Evolutionary conservation across 768 basidiomycete species (phyloP), one percentile per base, ranked within the genome.

Genomic region (Lactarius evosmus): DNA sequence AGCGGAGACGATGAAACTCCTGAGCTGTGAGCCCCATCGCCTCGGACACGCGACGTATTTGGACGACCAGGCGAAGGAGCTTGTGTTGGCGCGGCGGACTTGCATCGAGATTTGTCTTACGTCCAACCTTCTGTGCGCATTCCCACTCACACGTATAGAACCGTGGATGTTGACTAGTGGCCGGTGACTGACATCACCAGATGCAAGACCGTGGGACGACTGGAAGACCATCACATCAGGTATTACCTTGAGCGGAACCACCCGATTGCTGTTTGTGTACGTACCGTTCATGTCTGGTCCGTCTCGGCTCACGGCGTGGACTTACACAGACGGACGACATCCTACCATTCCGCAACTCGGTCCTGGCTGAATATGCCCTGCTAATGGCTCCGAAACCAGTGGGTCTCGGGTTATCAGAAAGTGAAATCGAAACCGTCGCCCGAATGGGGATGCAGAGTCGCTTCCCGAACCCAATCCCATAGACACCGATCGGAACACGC

Each of bases 41-140:
- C 76, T 94, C 0, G 89, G 92, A 0, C 92, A 94, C 65, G 92
- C 89, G 3, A 93, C 92, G 0, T 93, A 89, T 74, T 79, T 95
- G 27, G 77, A 85, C 62, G 81, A 83, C 2, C 82, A 83, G 52
- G 83, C 84, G 0, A 81, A 83, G 64, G 73, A 76, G 1, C 71
- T 85, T 44, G 88, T 91, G 8, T 74, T 82, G 58, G 70, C 77
- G 29, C 80, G 83, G 40, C 82, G 82, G 49, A 81, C 78, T 25
- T 84, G 84, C 70, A 82, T 93, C 44, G 92, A 94, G 74, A 86
- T 94, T 49, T 94, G 92, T 71, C 79, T 94, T 32, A 86, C 81
- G 19, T 93, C 91, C 0, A 93, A 93, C 74, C 70, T 93, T 12
- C 66, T 91, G 85, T 89, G 71, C 58, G 86, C 22, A 29, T 36